Evolutionary conservation across 495 filamentous ascomycete genomes (phyloP), one percentile per base, ranked within the genome.

Genomic region (Extremus antarcticus): DNA sequence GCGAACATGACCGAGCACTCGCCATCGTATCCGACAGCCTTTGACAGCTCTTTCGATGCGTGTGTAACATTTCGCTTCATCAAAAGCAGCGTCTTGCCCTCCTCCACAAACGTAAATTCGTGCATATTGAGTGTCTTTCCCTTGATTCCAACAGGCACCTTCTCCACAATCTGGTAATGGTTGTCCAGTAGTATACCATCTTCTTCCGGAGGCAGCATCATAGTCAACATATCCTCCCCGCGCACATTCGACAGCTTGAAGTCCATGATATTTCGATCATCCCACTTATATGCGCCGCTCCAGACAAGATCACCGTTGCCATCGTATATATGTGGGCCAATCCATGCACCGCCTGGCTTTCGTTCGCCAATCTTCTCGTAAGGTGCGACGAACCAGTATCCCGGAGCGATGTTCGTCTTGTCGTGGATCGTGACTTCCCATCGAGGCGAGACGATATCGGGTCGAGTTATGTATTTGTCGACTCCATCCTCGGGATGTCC

Each of bases 261-360:
- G 17, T 39, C 29, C 21, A 29, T 29, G 17, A 52, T 24, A 32
- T 52, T 52, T 2, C 29, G n/a, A 25, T 52, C 32, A 25, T 40
- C 38, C 32, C 17, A 20, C 20, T 40, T 39, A 17, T 52, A 15
- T n/a, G 35, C 13, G 9, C 32, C 50, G 32, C 50, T 52, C 50
- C 50, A 52, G 17, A 52, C 21, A 9, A 52, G 50, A 16, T 43
- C 50, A 8, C 50, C 50, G 16, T 39, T 43, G 4, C 50, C 50
- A 40, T 52, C 50, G 50, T 52, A 52, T 9, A 52, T 52, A 10
- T 40, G 32, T 43, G 50, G 50, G 1, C 50, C 50, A 2, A 52
- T 52, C 50, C 50, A 52, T n/a, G 21, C 50, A 19, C 35, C 32
- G 13, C 50, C 50, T 2, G 50, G 21, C 16, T 52, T 43, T 13